Evolutionary conservation across 164 flowering plant genomes (phyloP).

Genomic region (grape (Vitis vinifera)): DNA sequence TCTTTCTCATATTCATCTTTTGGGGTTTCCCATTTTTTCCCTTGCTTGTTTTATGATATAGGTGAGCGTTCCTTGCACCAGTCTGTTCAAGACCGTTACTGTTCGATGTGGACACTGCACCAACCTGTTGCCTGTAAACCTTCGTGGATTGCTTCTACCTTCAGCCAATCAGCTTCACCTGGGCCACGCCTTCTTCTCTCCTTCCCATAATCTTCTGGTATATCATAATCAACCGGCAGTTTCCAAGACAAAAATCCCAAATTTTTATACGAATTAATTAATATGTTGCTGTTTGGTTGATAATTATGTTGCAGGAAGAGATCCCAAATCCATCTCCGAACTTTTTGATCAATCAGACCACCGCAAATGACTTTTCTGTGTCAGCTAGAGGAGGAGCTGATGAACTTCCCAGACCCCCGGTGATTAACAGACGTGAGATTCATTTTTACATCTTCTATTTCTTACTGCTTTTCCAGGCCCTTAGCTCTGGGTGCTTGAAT

Average conservation of each 20-base stretch:
- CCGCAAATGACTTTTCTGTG: conserved; percentile 29
- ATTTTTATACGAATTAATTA: not conserved
- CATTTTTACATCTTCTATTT: not conserved
- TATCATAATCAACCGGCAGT: not conserved
- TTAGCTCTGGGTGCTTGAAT: too few relatives aligned
- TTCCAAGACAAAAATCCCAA: too few relatives aligned
- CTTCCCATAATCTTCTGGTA: conserved; percentile 60
- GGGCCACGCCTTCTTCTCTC: conserved; percentile 52
- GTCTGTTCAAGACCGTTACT: conserved; percentile 90
- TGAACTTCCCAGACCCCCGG: conserved; percentile 60
- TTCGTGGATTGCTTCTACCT: conserved; percentile 68
- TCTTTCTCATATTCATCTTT: not conserved
- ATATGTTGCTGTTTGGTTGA: not conserved
- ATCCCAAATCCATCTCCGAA: conserved; percentile 43
- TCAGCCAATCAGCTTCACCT: conserved; percentile 61
- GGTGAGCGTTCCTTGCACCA: conserved; percentile 94
- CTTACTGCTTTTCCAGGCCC: too few relatives aligned
- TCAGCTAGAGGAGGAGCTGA: conserved; percentile 42
- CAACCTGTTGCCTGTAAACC: conserved; percentile 79
- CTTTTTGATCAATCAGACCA: conserved; percentile 48
- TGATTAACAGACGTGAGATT: conserved; percentile 64
- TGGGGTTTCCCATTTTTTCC: not conserved
- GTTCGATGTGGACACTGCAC: conserved; percentile 98
- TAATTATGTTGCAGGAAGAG: conserved; percentile 52
- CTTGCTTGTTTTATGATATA: conserved; percentile 44